Base-by-base conservation (phyloP, 2,329 filamentous ascomycete genomes). In the Mycocentrospora acerina region DNA sequence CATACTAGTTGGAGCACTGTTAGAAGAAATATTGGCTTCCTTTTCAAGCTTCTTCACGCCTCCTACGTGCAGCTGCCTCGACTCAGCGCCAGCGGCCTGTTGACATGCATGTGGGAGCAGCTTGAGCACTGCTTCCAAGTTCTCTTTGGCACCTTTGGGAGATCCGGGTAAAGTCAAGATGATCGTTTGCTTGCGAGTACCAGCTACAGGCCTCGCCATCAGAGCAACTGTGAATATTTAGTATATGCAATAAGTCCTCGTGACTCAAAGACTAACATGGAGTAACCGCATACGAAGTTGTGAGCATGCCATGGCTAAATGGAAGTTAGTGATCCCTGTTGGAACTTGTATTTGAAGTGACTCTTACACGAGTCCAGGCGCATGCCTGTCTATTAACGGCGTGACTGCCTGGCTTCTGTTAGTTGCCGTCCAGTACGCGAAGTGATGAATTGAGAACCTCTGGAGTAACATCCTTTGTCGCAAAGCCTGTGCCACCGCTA, bases 51-150 rank as follows among this genome's bases (percentile, higher is more conserved):
- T 89, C 71, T 86, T 82, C 0, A 91, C 75, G 1, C 93, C 91
- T 2, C 90, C 90, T 1, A 77, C 75, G 65, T 98, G 93, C 4
- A 96, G 70, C 1, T 73, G 67, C 52, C 93, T 79, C 1, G 93
- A 97, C 59, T 95, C 82, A 11, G 81, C 83, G 1, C 91, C 93
- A 0, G 86, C 82, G 18, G 88, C 87, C 71, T 97, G 91, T 7
- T 87, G 72, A 53, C 93, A 98, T n/a, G 93, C 93, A 69, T 98
- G 93, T 0, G 91, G 90, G 5, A 98, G 71, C n/a, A 91, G 82
- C 62, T 90, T 94, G 46, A 98, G 73, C 6, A 98, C 76, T 2
- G 90, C 84, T 59, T 93, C 83, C 0, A 98, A 78, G 60, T 97
- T 98, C 71, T 98, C 93, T 59, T 83, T 88, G 7, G 93, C 93